phyloP scores from a whole-genome alignment of 2,329 filamentous ascomycete species.

The Aureobasidium melanogenum region DNA sequence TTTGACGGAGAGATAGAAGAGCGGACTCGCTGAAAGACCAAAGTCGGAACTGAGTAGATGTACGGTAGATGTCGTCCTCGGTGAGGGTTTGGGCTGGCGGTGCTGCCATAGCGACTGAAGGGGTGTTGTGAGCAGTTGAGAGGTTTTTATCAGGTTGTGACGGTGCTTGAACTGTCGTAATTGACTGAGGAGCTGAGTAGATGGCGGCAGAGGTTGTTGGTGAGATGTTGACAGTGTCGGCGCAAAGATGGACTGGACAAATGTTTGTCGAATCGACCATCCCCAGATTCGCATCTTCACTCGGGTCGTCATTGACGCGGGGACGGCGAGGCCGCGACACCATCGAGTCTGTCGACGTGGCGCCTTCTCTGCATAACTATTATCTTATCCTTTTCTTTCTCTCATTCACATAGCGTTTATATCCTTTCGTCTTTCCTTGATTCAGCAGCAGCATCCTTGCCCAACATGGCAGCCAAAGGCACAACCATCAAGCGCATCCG shows the following conservation, averaged over 20 bases:
- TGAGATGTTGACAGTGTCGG: background rate
- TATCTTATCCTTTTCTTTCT: background rate
- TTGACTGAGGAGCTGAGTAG: background rate
- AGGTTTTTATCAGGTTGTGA: too few relatives aligned
- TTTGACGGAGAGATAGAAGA: constrained; percentile 61
- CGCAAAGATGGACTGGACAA: background rate
- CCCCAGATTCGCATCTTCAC: background rate
- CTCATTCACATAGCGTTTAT: background rate
- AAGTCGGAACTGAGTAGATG: constrained; percentile 79
- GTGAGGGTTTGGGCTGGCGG: constrained; percentile 41
- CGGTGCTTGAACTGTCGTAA: background rate
- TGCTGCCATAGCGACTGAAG: background rate
- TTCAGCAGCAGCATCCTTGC: background rate
- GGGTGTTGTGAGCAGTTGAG: background rate
- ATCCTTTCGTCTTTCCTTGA: too few relatives aligned
- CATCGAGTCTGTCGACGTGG: background rate
- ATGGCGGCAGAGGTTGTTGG: background rate
- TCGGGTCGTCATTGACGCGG: constrained; percentile 5
- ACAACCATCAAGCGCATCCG: constrained; percentile 79
- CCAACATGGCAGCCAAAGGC: constrained; percentile 52
- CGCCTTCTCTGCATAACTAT: background rate
- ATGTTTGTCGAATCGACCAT: background rate
- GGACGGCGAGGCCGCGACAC: background rate
- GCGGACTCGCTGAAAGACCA: constrained; percentile 82
- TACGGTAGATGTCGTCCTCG: constrained; percentile 85